Base-by-base conservation (phyloP, 306 rosid genomes). In the Benincasa hispida region DNA sequence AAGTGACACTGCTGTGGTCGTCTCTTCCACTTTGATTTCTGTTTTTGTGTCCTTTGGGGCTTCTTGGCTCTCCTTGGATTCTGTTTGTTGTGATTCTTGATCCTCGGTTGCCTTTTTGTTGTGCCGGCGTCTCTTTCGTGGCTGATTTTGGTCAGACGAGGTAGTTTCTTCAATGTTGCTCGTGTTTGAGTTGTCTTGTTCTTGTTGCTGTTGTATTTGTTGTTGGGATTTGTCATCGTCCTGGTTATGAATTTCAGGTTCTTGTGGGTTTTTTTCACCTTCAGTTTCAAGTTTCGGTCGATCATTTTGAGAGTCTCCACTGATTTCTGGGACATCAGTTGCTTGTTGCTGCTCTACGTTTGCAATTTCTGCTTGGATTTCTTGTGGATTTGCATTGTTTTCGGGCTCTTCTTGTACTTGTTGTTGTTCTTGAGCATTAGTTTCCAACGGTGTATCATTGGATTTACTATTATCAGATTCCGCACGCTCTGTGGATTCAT, bases 161-260 rank as follows among this genome's bases (percentile, higher is more conserved):
- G 41, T 10, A 27, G 59, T 48, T 78, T 79, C 77, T 11, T 72
- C 72, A 34, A 7, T 35, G 27, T 67, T 53, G 60, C 19, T 72
- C 22, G 39, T 3, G 39, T 39, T 61, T 0, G 86, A 85, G 50
- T 80, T 87, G 72, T 63, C 90, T 25, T 86, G 85, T 42, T 77
- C 78, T 27, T 87, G 76, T 79, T 78, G 77, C 73, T 84, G 90
- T 13, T 80, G 82, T 41, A 67, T 85, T 6, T 85, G 54, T 22
- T 76, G 56, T 42, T 76, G 42, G 34, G 19, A 14, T 22, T 61
- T 75, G 24, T 57, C 74, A 28, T 81, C 83, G 53, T 62, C 69
- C 8, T 27, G 17, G 48, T 10, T 72, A 2, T 21, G 57, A 8
- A 18, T 62, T 45, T 75, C 76, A 30, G 82, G 2, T 21, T 60